phyloP scores from a whole-genome alignment of 192 early-diverging fungal species.

The Haplosporangium gracile region DNA sequence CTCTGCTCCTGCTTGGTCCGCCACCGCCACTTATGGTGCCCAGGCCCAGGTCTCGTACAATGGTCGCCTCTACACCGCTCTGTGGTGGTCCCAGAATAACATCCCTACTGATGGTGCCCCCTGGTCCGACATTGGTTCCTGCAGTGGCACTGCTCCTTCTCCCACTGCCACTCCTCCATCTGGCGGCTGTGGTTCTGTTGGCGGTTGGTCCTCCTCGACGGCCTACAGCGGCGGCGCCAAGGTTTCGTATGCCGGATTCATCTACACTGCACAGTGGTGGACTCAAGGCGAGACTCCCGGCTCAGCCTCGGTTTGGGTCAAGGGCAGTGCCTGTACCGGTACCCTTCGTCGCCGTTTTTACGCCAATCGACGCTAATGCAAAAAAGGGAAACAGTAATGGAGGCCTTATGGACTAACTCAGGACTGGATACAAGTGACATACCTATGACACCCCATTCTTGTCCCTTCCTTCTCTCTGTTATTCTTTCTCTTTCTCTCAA shows the following conservation, averaged over 20 bases:
- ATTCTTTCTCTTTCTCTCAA: no score
- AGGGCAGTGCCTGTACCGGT: constrained; percentile 23
- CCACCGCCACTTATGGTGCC: constrained; percentile 31
- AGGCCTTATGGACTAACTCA: no score
- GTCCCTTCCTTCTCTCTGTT: no score
- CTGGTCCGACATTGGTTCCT: constrained; percentile 24
- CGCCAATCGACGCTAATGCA: not conserved
- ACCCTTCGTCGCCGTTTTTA: constrained; percentile 4
- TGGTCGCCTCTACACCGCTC: constrained; percentile 56
- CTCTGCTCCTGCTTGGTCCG: constrained; percentile 42
- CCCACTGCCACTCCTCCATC: constrained; percentile 17
- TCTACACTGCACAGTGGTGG: constrained; percentile 52
- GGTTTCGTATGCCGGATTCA: constrained; percentile 34
- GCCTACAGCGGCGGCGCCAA: constrained; percentile 36
- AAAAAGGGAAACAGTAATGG: no score
- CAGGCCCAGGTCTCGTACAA: constrained; percentile 51
- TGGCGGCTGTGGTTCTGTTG: constrained; percentile 24
- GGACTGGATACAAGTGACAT: no score
- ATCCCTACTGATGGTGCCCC: constrained; percentile 24
- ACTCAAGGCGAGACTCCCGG: constrained; percentile 41
- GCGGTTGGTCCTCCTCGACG: constrained; percentile 32
- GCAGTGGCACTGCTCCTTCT: constrained; percentile 20
- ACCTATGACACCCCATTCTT: no score
- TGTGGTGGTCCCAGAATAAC: constrained; percentile 42
- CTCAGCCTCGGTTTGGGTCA: constrained; percentile 29